Base-by-base conservation (phyloP, 2,329 filamentous ascomycete genomes). In the Harringtonia lauricola region DNA sequence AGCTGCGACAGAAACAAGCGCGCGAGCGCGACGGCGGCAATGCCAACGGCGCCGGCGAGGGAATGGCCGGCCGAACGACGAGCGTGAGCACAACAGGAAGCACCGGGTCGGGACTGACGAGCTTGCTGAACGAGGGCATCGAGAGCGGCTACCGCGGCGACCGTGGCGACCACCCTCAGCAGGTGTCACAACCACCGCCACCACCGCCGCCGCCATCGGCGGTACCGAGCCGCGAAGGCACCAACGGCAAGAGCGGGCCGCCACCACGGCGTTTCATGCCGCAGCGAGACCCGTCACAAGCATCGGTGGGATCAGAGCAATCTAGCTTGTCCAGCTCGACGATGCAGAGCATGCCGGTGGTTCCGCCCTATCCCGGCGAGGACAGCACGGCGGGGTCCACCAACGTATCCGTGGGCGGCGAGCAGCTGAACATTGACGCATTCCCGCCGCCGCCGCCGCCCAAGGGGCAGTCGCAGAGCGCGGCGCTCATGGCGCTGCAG, bases 401-500 rank as follows among this genome's bases (percentile, higher is more conserved):
- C 17, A 10, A 8, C 17, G 13, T 7, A 3, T 13, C 28, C 15
- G 65, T 69, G 19, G 22, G 66, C 72, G 2, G 52, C 66, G 1
- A 62, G 61, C 1, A 72, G n/a, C 58, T 75, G 53, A 72, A 70
- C 52, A 73, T 81, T 47, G 77, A 81, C 52, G 70, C 74, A 38
- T 85, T 84, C 47, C 82, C 82, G 4, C 82, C 81, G 2, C 84
- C 84, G 2, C 86, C 86, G 3, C 83, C 84, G 7, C 82, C 82
- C n/a, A 52, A 51, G n/a, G 84, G 86, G 3, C 80, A 82, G 22
- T n/a, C n/a, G n/a, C 85, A 85, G 54, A 94, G 94, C 66, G 92
- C n/a, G n/a, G n/a, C 92, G 6, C 68, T 98, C 42, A 87, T 87
- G 39, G 88, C 89, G 41, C 64, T 98, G 51, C 92, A 96, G 63